Conservation (phyloP, 768 basidiomycete species). For the Lactifluus volemus region DNA sequence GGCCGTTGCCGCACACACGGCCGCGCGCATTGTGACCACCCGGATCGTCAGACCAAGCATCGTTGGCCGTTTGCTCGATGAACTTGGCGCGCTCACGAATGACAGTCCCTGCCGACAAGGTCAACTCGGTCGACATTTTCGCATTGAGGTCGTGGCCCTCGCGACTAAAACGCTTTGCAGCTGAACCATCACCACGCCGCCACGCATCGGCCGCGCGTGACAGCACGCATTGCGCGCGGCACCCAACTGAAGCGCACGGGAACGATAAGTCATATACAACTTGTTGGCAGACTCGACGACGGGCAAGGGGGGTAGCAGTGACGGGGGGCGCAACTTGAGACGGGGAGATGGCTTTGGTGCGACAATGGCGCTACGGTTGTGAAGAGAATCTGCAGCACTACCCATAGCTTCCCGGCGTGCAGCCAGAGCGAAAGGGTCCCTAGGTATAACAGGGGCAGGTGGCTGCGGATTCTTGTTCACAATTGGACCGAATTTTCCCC, state of each 20-base stretch:
- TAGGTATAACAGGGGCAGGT: slow-evolving; percentile 25
- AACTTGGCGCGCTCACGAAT: slow-evolving; percentile 74
- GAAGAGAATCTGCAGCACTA: slow-evolving; percentile 49
- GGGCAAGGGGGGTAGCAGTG: slow-evolving; percentile 77
- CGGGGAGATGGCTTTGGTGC: slow-evolving; percentile 80
- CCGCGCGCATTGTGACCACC: slow-evolving; percentile 71
- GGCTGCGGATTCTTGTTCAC: slow-evolving; percentile 58
- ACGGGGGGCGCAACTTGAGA: slow-evolving; percentile 72
- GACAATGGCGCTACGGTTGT: slow-evolving; percentile 60
- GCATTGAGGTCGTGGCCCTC: slow-evolving; percentile 92
- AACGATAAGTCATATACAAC: slow-evolving; percentile 84
- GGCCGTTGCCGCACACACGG: slow-evolving; percentile 64
- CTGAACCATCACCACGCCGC: slow-evolving; percentile 90
- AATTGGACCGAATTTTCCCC: slow-evolving; percentile 85
- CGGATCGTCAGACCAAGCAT: slow-evolving; percentile 75
- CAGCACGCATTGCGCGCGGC: slow-evolving; percentile 90
- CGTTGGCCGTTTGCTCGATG: slow-evolving; percentile 67
- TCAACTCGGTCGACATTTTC: slow-evolving; percentile 84
- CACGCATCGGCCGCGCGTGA: slow-evolving; percentile 95
- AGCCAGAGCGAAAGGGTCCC: slow-evolving; percentile 33
- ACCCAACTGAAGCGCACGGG: slow-evolving; percentile 84
- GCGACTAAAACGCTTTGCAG: slow-evolving; percentile 87
- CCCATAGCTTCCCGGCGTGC: slow-evolving; percentile 53
- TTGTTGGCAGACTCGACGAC: slow-evolving; percentile 75
- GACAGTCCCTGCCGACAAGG: slow-evolving; percentile 73